Percentiles rank a stretch among this genome's conserved stretches.
These are phyloP conservation scores for Boletus sp. DNA, from an alignment of 1,284 basidiomycete genomes.

Conservation along the genomic window DNA sequence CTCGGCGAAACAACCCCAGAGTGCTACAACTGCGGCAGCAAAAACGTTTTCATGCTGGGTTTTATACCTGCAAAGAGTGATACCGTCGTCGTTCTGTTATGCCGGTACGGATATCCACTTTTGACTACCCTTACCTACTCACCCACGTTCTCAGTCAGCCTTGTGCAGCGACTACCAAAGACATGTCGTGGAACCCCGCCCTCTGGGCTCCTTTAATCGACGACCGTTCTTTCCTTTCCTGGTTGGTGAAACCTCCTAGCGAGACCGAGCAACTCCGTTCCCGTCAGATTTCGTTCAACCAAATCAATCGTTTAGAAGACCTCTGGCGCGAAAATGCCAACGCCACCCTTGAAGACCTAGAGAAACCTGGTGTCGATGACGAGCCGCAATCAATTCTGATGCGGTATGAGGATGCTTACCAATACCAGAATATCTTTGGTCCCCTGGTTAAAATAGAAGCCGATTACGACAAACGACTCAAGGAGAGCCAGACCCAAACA, in stretches of 20 bases:
- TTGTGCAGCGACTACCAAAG: slow-evolving; percentile 94
- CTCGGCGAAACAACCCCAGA: slow-evolving; percentile 97
- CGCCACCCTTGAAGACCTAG: slow-evolving; percentile 93
- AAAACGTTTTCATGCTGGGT: slow-evolving; percentile 98
- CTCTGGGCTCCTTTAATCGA: slow-evolving; percentile 99
- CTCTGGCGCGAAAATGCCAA: slow-evolving; percentile 96
- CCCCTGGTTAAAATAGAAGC: slow-evolving; percentile 99
- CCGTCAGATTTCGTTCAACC: slow-evolving; percentile 92
- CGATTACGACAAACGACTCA: slow-evolving; percentile 96
- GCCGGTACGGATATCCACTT: slow-evolving; percentile 59
- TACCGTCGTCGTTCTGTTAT: slow-evolving; percentile 97
- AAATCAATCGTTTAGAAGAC: slow-evolving; percentile 97
- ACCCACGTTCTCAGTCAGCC: slow-evolving; percentile 67
- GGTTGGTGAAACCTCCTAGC: slow-evolving; percentile 96
- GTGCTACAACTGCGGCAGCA: slow-evolving; percentile 99
- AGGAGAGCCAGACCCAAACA: slow-evolving; percentile 97
- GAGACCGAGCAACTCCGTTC: slow-evolving; percentile 95
- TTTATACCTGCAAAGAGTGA: slow-evolving; percentile 99
- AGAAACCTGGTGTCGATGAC: slow-evolving; percentile 94
- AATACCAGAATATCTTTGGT: slow-evolving; percentile 99
- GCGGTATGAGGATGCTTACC: slow-evolving; percentile 97
- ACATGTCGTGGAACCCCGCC: slow-evolving; percentile 97
- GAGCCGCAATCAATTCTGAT: slow-evolving; percentile 90
- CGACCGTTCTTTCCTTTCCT: slow-evolving; percentile 95
- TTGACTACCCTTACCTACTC: slow-evolving; percentile 5